phyloP scores from a whole-genome alignment of 1,284 basidiomycete genomes.

The Testicularia cyperi region DNA sequence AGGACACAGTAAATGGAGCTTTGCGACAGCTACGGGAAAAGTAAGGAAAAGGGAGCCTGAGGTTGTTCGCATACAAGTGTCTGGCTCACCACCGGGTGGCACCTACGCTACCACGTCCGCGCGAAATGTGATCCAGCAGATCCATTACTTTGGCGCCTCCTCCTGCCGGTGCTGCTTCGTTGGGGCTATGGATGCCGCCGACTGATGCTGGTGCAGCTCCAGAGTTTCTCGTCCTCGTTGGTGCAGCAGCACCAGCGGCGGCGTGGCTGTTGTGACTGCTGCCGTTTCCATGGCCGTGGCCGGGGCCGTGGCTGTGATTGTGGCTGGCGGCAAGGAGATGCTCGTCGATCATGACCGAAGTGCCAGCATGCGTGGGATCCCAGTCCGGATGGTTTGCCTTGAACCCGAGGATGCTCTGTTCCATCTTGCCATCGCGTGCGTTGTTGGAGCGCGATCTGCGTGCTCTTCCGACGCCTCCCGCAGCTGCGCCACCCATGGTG shows the following conservation, averaged over 20 bases:
- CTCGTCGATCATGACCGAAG: conserved; percentile 2
- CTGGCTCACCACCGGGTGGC: conserved; percentile 15
- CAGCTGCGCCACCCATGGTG: conserved; percentile 64
- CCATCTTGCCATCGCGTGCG: conserved; percentile 68
- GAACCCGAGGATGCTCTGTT: conserved; percentile 94
- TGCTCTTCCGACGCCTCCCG: conserved; percentile 5
- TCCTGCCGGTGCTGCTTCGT: no score
- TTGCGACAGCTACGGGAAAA: no score
- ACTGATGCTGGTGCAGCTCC: no score
- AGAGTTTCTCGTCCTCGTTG: no score
- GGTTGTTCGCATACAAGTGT: not conserved
- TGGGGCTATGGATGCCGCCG: no score
- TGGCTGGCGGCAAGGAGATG: not conserved
- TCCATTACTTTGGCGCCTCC: conserved; percentile 35
- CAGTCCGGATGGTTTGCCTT: conserved; percentile 89
- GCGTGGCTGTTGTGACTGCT: not conserved
- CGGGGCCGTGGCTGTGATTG: not conserved
- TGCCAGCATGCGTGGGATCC: conserved; percentile 75
- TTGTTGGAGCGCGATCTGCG: conserved; percentile 63
- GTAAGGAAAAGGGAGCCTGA: no score
- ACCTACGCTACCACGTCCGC: conserved; percentile 13
- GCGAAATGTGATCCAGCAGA: conserved; percentile 33
- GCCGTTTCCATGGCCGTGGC: not conserved
- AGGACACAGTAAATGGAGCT: no score
- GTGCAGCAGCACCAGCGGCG: no score